Percentiles rank a stretch among this genome's conserved stretches.
Conservation (phyloP, 2,329 filamentous ascomycete genomes). For the Botrytis paeoniae region DNA sequence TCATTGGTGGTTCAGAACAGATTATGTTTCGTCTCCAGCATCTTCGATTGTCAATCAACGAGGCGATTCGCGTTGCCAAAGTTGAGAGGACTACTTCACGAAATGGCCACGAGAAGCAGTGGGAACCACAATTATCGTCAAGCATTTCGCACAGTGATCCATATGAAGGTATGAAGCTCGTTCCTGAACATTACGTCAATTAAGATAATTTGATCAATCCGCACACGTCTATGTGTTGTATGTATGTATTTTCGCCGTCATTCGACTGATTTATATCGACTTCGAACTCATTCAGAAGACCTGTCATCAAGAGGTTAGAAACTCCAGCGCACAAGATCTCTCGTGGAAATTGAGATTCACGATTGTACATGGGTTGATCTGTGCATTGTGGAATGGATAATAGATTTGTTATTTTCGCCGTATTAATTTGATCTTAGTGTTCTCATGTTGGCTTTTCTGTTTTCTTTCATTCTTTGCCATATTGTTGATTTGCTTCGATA, state of each 20-base stretch:
- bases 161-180: slow-evolving; percentile 30
- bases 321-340: background rate
- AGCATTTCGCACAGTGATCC: slow-evolving; percentile 20
- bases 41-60: slow-evolving; percentile 29
- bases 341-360: background rate
- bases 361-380: background rate
- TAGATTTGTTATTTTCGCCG: background rate
- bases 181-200: slow-evolving; percentile 26
- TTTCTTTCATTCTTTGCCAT: background rate
- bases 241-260: background rate
- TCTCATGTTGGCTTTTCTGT: background rate
- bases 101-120: slow-evolving; percentile 20
- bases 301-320: background rate
- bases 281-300: background rate
- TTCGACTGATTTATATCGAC: background rate
- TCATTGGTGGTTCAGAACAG: slow-evolving; percentile 41
- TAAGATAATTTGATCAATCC: background rate
- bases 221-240: background rate
- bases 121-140: slow-evolving; percentile 21
- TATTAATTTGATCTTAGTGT: background rate
- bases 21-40: slow-evolving; percentile 34
- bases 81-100: slow-evolving; percentile 10
- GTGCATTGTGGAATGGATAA: slow-evolving; percentile 4
- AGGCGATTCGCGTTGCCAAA: slow-evolving; percentile 28
- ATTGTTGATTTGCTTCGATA: background rate